These are phyloP conservation scores for Pichia kluyveri DNA, from an alignment of 805 yeast genomes.

Conservation along the genomic window DNA sequence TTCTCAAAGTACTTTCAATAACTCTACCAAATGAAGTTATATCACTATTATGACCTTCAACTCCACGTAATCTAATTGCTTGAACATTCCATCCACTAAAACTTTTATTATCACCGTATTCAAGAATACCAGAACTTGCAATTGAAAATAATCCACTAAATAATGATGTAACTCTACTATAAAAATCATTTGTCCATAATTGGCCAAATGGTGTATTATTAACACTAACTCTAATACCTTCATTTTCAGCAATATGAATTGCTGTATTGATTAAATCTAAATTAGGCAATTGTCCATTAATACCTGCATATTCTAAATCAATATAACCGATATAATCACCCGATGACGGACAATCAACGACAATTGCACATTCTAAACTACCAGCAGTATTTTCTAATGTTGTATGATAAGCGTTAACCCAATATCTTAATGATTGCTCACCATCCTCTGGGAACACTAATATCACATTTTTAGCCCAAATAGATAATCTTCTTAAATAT, in stretches of 20 bases:
- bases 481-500: constrained; percentile 75
- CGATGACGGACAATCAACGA: constrained; percentile 62
- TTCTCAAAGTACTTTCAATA: constrained; percentile 77
- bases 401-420: constrained; percentile 94
- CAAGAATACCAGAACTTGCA: constrained; percentile 56
- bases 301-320: constrained; percentile 75
- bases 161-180: constrained; percentile 49
- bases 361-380: constrained; percentile 81
- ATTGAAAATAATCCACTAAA: constrained; percentile 58
- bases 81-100: constrained; percentile 96
- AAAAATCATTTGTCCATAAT: constrained; percentile 38
- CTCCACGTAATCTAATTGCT: constrained; percentile 72
- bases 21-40: constrained; percentile 89
- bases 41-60: constrained; percentile 46
- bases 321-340: constrained; percentile 63
- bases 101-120: constrained; percentile 68
- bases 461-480: constrained; percentile 93
- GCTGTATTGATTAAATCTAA: constrained; percentile 82
- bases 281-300: constrained; percentile 94
- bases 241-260: constrained; percentile 64
- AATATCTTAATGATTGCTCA: constrained; percentile 57
- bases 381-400: constrained; percentile 85
- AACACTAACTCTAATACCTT: constrained; percentile 59
- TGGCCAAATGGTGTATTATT: constrained; percentile 47
- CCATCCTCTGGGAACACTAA: constrained; percentile 74